A percentile compares a stretch with the other conserved stretches of the same genome.
phyloP scores from a whole-genome alignment of 495 filamentous ascomycete genomes.

The Penicillium maclennaniae region DNA sequence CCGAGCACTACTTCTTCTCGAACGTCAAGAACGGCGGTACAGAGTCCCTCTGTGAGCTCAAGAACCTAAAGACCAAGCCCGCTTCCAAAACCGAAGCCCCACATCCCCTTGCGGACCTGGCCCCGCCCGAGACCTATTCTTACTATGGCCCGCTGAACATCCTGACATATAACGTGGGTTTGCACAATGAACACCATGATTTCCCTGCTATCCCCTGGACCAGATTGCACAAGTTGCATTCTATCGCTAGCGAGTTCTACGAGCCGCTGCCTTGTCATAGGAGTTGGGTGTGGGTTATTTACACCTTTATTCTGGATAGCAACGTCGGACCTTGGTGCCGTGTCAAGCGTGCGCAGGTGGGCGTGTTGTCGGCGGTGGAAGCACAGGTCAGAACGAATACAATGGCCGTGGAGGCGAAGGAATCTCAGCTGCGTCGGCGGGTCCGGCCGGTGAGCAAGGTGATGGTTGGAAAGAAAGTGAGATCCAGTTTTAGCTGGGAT shows the following conservation, averaged over 20 bases:
- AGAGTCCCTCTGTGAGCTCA: conserved; percentile 47
- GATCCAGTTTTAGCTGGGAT: conserved; percentile 35
- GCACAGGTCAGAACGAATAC: conserved; percentile 10
- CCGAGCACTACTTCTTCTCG: conserved; percentile 98
- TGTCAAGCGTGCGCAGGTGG: conserved; percentile 84
- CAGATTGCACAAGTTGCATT: conserved; percentile 64
- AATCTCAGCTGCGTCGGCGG: conserved; percentile 39
- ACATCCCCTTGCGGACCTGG: conserved; percentile 45
- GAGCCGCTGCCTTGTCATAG: conserved; percentile 77
- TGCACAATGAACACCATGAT: conserved; percentile 99
- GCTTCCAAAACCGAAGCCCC: conserved; percentile 21
- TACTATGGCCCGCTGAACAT: conserved; percentile 95
- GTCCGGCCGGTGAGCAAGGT: conserved; percentile 34
- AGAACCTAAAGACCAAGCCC: conserved; percentile 27
- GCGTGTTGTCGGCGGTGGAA: conserved; percentile 56
- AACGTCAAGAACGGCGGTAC: conserved; percentile 55
- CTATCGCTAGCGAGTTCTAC: conserved; percentile 92
- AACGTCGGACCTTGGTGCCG: conserved; percentile 85
- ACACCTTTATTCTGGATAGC: conserved; percentile 89
- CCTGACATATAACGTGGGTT: conserved; percentile 91
- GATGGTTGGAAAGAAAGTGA: conserved; percentile 52
- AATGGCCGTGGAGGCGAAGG: conserved; percentile 43
- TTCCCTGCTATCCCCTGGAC: conserved; percentile 98
- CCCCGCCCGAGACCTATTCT: conserved; percentile 89
- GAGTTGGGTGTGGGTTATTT: conserved; percentile 91